Conservation (phyloP, 768 basidiomycete genomes). For the Fibroporia radiculosa region DNA sequence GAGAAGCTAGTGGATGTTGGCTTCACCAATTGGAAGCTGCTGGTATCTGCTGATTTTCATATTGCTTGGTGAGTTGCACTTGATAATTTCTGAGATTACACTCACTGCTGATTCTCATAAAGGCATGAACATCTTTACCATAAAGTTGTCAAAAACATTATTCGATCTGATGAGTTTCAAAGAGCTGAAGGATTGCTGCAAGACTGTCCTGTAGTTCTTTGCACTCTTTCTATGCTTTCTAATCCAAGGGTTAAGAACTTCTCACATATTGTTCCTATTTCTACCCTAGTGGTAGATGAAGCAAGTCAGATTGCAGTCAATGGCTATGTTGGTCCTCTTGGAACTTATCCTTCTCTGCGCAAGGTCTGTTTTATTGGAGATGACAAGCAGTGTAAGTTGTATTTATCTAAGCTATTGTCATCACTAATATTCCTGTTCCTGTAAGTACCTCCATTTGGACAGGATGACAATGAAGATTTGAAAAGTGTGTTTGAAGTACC, state of each 20-base stretch:
- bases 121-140: slow-evolving; percentile 82
- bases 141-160: slow-evolving; percentile 38
- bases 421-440: background rate
- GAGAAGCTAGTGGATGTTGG: slow-evolving; percentile 58
- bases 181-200: slow-evolving; percentile 20
- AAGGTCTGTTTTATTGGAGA: slow-evolving; percentile 36
- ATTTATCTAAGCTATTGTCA: background rate
- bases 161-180: slow-evolving; percentile 36
- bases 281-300: slow-evolving; percentile 30
- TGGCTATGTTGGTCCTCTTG: slow-evolving; percentile 24
- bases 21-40: slow-evolving; percentile 51
- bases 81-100: slow-evolving; percentile 2
- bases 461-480: slow-evolving; percentile 55
- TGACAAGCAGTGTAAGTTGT: slow-evolving; percentile 31
- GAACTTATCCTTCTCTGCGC: slow-evolving; percentile 19
- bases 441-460: slow-evolving; percentile 82
- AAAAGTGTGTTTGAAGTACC: slow-evolving; percentile 74
- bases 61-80: slow-evolving; percentile 47
- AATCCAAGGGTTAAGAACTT: slow-evolving; percentile 17
- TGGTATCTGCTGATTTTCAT: slow-evolving; percentile 69
- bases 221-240: slow-evolving; percentile 74
- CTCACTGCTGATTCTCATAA: slow-evolving; percentile 18
- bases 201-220: slow-evolving; percentile 54
- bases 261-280: slow-evolving; percentile 20
- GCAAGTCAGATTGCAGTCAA: slow-evolving; percentile 22